phyloP scores from a whole-genome alignment of 2,329 filamentous ascomycete species.

The Nemania serpens region DNA sequence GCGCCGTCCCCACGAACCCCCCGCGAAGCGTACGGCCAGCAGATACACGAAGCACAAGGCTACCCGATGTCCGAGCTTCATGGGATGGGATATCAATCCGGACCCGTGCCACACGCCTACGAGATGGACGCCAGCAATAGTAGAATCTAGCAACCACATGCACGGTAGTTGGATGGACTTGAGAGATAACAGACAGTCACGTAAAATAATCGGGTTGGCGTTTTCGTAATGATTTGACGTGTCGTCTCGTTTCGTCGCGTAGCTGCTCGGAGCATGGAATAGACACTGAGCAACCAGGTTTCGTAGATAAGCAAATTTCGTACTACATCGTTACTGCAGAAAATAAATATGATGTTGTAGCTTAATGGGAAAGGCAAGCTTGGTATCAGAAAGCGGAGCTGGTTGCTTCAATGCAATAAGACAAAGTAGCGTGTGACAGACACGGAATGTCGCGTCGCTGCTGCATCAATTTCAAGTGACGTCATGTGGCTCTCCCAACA shows the following conservation, averaged over 20 bases:
- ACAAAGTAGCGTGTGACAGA: not conserved
- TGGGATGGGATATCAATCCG: slow-evolving; percentile 36
- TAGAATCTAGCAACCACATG: slow-evolving; percentile 1
- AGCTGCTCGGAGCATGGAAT: not conserved
- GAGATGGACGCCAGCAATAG: slow-evolving; percentile 35
- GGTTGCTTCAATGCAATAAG: no score
- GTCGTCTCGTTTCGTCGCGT: not conserved
- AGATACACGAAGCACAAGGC: slow-evolving; percentile 34
- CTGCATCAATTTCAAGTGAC: not conserved
- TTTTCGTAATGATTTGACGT: not conserved
- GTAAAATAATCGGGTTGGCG: not conserved
- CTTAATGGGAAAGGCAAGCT: not conserved
- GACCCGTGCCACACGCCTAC: slow-evolving; percentile 33
- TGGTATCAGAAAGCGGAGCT: no score
- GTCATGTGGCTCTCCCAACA: slow-evolving; percentile 13
- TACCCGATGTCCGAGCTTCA: slow-evolving; percentile 32
- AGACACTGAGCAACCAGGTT: not conserved
- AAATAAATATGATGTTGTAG: not conserved
- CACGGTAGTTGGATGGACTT: not conserved
- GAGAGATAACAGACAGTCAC: not conserved
- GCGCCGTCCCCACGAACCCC: slow-evolving; percentile 16
- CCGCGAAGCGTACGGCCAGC: slow-evolving; percentile 33
- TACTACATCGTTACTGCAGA: not conserved
- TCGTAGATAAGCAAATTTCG: not conserved
- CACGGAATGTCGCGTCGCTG: slow-evolving; percentile 16